Base-by-base conservation (phyloP, 768 basidiomycete genomes). In the Cyathus striatus region DNA sequence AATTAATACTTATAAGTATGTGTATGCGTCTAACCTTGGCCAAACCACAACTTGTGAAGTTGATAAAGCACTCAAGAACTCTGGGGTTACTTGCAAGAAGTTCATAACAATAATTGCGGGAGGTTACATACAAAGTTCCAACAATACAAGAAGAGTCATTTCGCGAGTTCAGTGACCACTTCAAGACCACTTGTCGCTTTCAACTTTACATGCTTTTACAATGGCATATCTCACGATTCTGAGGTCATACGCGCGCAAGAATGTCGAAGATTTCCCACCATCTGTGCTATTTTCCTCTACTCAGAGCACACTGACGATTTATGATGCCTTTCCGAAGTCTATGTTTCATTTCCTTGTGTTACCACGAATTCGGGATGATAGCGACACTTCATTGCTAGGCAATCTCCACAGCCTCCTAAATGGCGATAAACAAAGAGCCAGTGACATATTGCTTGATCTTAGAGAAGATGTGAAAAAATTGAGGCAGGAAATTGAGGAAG, bases 301-400 rank as follows among this genome's bases (percentile, higher is more conserved):
- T 1, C 56, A 67, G 18, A 70, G 62, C 40, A 75, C 79, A 6
- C 51, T 90, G 36, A 83, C 81, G 4, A 65, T 92, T 41, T 86
- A 79, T 55, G 90, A 92, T 64, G 74, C 68, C 21, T 92, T 72
- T 56, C 86, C 86, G 4, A 92, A 92, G 62, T 81, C 88, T 4
- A 83, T 80, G 43, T 94, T 90, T 59, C 93, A 96, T 63, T 86
- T 92, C 55, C 73, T 96, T 34, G 62, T 95, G 43, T 70, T 95
- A n/a, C 93, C 93, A 30, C 76, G 81, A 53, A 48, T 72, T 43
- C 55, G 67, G 41, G 60, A 60, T 32, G 49, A 54, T 37, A 50
- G 61, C 39, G 58, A 52, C 7, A 46, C 54, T 3, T 38, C 57
- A 13, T 70, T 73, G 23, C 66, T 90, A 27, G 52, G 69, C 17